Conservation (phyloP, 352 stramenopile species). For the Globisporangium rhizosaccharum region DNA sequence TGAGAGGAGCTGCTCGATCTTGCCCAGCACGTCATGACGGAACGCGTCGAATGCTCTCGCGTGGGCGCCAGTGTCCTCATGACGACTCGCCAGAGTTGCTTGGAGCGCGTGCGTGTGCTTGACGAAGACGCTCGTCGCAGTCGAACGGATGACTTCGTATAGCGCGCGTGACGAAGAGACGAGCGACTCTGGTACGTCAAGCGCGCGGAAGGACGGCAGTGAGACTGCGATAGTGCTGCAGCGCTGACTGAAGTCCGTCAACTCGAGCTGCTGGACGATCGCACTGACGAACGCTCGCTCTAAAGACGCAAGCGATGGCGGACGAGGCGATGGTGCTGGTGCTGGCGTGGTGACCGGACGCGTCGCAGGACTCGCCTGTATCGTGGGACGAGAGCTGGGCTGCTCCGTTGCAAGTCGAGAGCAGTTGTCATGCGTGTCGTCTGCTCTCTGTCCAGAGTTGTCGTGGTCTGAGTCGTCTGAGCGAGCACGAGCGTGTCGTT, state of each 20-base stretch:
- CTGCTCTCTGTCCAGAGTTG: too few species aligned
- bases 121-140: constrained; percentile 13
- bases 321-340: background rate
- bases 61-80: too few species aligned
- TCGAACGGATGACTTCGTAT: constrained; percentile 20
- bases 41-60: background rate
- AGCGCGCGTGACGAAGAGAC: constrained; percentile 7
- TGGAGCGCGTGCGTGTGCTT: too few species aligned
- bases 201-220: background rate
- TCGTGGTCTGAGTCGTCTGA: too few species aligned
- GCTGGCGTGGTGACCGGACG: background rate
- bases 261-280: constrained; percentile 1
- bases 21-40: constrained; percentile 5
- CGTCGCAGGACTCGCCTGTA: background rate
- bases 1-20: constrained; percentile 21
- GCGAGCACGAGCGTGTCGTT: background rate
- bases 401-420: too few species aligned
- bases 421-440: too few species aligned
- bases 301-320: background rate
- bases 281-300: constrained; percentile 3
- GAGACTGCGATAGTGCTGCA: background rate
- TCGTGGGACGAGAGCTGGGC: background rate
- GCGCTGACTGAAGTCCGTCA: background rate
- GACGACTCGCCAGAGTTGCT: too few species aligned
- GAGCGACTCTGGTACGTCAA: background rate